These are phyloP conservation scores for Nigrograna mackinnonii DNA, from an alignment of 2,329 filamentous ascomycete genomes.

Conservation along the genomic window DNA sequence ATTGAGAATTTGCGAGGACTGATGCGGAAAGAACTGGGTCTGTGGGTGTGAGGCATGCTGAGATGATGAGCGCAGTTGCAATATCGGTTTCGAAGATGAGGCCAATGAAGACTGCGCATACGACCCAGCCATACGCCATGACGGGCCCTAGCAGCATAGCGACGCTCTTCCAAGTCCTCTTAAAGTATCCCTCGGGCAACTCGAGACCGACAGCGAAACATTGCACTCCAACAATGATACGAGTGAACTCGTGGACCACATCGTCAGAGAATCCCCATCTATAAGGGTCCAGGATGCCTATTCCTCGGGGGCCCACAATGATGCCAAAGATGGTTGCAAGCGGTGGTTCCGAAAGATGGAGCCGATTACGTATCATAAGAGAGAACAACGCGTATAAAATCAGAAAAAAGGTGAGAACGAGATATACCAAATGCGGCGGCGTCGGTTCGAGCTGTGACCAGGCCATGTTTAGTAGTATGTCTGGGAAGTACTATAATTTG, in stretches of 20 bases:
- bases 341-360: conserved; percentile 54
- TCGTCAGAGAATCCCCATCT: conserved; percentile 49
- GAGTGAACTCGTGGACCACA: conserved; percentile 45
- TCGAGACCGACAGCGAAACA: conserved; percentile 43
- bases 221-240: conserved; percentile 51
- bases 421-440: conserved; percentile 49
- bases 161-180: conserved; percentile 56
- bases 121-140: conserved; percentile 54
- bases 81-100: conserved; percentile 51
- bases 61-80: conserved; percentile 54
- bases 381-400: conserved; percentile 52
- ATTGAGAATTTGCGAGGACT: conserved; percentile 57
- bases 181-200: conserved; percentile 50
- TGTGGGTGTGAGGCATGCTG: conserved; percentile 60
- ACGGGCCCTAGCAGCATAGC: conserved; percentile 55
- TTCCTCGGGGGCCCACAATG: conserved; percentile 45
- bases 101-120: conserved; percentile 52
- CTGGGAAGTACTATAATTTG: too few species aligned
- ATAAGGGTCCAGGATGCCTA: conserved; percentile 44
- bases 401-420: conserved; percentile 49
- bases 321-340: conserved; percentile 52
- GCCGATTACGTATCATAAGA: conserved; percentile 49
- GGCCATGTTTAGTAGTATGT: conserved; percentile 27
- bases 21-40: conserved; percentile 60
- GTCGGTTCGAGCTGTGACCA: conserved; percentile 53